Percentiles rank a stretch among this genome's conserved stretches.
Evolutionary conservation across 345 rosid genomes (phyloP).

Genomic region (Rubroshorea leprosula): DNA sequence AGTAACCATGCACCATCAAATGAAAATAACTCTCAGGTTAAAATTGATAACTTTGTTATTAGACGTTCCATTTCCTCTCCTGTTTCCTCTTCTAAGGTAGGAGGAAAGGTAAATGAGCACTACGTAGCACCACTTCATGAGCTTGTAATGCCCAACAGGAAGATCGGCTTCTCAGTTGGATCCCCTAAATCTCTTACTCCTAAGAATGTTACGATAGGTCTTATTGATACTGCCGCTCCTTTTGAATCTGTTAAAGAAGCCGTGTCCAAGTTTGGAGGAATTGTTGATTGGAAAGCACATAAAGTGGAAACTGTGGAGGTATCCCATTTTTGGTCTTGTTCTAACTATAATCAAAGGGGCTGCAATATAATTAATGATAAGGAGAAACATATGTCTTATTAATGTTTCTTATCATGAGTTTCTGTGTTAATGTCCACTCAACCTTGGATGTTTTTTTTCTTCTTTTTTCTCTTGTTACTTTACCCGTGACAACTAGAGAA

Average conservation of each 20-base stretch:
- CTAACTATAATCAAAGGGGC: neutral
- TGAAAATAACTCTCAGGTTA: neutral
- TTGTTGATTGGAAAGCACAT: conserved; percentile 97
- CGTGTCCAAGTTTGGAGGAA: conserved; percentile 94
- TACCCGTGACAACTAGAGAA: conserved; percentile 3
- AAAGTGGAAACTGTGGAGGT: conserved; percentile 77
- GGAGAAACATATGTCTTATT: neutral
- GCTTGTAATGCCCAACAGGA: conserved; percentile 31
- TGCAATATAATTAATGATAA: conserved; percentile 6
- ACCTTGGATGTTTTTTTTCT: neutral
- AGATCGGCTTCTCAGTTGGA: conserved; percentile 19
- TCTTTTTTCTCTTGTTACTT: neutral
- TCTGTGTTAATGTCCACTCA: neutral
- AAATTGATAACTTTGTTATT: neutral
- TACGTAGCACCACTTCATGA: conserved; percentile 15
- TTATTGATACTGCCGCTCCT: conserved; percentile 79
- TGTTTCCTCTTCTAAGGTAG: conserved; percentile 5
- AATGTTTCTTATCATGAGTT: neutral
- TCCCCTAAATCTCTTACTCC: conserved; percentile 28
- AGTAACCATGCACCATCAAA: neutral
- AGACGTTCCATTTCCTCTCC: neutral
- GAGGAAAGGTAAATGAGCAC: neutral
- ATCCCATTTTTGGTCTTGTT: conserved; percentile 4
- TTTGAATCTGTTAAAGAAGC: conserved; percentile 93
- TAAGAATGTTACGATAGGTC: conserved; percentile 32